These are phyloP conservation scores for Castanea crenata DNA, from an alignment of 306 rosid genomes.

Conservation along the genomic window DNA sequence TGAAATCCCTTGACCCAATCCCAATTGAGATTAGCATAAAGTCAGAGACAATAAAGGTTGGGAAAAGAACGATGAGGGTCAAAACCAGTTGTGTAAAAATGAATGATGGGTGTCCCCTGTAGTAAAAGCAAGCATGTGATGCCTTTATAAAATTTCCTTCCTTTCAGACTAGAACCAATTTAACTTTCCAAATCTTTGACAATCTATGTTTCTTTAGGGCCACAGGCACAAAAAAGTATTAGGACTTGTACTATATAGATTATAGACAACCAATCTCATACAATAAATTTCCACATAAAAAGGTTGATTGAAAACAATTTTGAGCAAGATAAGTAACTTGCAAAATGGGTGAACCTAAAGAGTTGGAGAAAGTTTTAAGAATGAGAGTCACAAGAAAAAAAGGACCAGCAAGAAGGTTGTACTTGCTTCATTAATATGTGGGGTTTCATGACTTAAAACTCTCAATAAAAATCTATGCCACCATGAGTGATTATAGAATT, in stretches of 20 bases:
- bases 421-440: not conserved
- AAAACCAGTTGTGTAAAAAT: slow-evolving; percentile 7
- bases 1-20: not conserved
- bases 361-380: not conserved
- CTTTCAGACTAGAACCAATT: slow-evolving; percentile 9
- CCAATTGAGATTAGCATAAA: not conserved
- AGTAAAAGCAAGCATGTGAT: slow-evolving; percentile 31
- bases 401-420: not conserved
- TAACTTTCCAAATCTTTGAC: slow-evolving; percentile 31
- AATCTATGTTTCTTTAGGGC: slow-evolving; percentile 1
- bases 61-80: slow-evolving; percentile 10
- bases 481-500: not conserved
- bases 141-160: slow-evolving; percentile 6
- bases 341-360: not conserved
- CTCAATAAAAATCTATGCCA: not conserved
- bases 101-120: slow-evolving; percentile 31
- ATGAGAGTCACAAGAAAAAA: not conserved
- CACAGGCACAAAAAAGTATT: too few species aligned
- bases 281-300: not conserved
- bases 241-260: not conserved
- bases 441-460: not conserved
- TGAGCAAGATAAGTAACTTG: not conserved
- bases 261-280: not conserved
- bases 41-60: not conserved
- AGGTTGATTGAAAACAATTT: not conserved